These are phyloP conservation scores for Citrus sp. DNA, from an alignment of 345 rosid species.

Conservation along the genomic window DNA sequence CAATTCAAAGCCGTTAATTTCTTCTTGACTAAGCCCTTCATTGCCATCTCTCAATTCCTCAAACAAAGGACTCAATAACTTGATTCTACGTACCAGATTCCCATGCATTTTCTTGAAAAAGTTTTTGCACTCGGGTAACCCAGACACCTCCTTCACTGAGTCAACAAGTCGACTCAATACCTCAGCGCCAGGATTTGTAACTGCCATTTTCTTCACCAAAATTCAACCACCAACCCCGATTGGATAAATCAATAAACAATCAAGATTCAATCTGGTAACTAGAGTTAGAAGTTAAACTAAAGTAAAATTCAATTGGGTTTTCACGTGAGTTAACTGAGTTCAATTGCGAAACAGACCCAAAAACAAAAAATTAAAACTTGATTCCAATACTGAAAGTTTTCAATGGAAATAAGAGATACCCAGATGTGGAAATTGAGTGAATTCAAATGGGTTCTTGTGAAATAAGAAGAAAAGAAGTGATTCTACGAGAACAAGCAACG, in stretches of 20 bases:
- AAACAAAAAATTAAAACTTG: background rate
- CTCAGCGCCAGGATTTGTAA: slow-evolving; percentile 30
- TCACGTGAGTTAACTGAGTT: slow-evolving; percentile 5
- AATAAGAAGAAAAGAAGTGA: slow-evolving; percentile 3
- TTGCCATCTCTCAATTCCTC: slow-evolving; percentile 69
- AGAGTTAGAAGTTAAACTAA: slow-evolving; percentile 5
- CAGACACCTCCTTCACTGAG: slow-evolving; percentile 62
- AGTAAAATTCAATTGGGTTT: background rate
- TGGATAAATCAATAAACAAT: background rate
- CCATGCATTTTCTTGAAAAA: slow-evolving; percentile 65
- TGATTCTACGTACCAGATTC: slow-evolving; percentile 81
- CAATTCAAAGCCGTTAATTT: slow-evolving; percentile 46
- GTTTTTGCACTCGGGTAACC: slow-evolving; percentile 55
- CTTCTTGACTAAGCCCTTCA: slow-evolving; percentile 39
- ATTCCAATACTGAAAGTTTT: background rate
- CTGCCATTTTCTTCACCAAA: slow-evolving; percentile 33
- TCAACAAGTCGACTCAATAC: slow-evolving; percentile 48
- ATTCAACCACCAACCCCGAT: background rate
- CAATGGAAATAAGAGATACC: slow-evolving; percentile 14
- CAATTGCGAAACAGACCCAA: background rate
- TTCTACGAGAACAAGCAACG: background rate
- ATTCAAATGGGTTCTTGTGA: slow-evolving; percentile 2
- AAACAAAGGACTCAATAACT: slow-evolving; percentile 90
- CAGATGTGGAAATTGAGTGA: slow-evolving; percentile 10
- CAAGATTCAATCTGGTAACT: background rate